Evolutionary conservation across 2,329 filamentous ascomycete species (phyloP).

Genomic region (Arthrobotrys pseudoclavata): DNA sequence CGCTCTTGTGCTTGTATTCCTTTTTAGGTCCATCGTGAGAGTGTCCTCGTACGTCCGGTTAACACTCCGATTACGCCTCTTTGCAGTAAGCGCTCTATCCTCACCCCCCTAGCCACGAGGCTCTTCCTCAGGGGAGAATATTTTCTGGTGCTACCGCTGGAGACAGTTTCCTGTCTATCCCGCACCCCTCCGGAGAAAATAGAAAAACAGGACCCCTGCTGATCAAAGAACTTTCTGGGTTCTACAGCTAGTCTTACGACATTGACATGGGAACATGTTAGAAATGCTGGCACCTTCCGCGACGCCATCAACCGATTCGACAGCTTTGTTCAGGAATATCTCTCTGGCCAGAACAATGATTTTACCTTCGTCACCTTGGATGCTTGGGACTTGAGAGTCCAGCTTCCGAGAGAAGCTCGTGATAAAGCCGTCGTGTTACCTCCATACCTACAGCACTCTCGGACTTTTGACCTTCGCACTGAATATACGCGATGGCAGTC

Average conservation of each 20-base stretch:
- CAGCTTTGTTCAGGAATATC: constrained; percentile 89
- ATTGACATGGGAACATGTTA: constrained; percentile 98
- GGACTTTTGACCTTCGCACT: constrained; percentile 94
- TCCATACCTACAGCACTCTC: constrained; percentile 95
- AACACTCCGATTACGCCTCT: constrained; percentile 98
- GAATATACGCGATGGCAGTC: constrained; percentile 99
- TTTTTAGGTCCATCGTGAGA: constrained; percentile 87
- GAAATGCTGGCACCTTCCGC: constrained; percentile 95
- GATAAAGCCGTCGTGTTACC: constrained; percentile 98
- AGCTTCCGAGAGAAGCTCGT: constrained; percentile 95
- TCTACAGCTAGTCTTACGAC: constrained; percentile 90
- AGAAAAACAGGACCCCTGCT: constrained; percentile 31
- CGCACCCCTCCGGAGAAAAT: constrained; percentile 7
- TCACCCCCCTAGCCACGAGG: constrained; percentile 36
- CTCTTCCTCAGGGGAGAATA: constrained; percentile 30
- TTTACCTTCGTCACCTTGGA: constrained; percentile 99
- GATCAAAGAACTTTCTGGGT: constrained; percentile 32
- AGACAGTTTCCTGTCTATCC: constrained; percentile 17
- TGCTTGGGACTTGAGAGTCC: constrained; percentile 97
- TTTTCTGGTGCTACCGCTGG: constrained; percentile 36
- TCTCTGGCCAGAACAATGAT: constrained; percentile 90
- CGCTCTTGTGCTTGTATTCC: constrained; percentile 11
- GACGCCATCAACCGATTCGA: constrained; percentile 97
- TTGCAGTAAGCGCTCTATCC: constrained; percentile 82
- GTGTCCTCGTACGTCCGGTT: constrained; percentile 95